A percentile compares a stretch with the other conserved stretches of the same genome.
These are phyloP conservation scores for Boletus eberwhitei DNA, from an alignment of 768 basidiomycete genomes.

Conservation along the genomic window DNA sequence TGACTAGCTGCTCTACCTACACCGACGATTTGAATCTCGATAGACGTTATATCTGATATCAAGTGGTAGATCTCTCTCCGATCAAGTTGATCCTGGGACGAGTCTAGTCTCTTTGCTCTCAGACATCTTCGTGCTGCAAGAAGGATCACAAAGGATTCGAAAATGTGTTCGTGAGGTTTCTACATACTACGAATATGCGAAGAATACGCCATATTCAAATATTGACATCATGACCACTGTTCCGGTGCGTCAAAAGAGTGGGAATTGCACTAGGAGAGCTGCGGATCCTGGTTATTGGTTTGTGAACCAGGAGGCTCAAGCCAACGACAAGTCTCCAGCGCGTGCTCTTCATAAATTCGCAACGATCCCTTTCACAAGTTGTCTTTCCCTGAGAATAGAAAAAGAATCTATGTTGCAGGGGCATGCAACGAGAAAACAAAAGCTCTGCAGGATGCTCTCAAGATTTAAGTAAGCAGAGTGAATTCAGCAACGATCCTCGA, in stretches of 20 bases:
- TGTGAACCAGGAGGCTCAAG: background rate
- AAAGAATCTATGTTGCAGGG: no score
- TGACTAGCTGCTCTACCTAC: background rate
- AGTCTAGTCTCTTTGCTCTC: background rate
- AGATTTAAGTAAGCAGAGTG: background rate
- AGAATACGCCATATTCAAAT: background rate
- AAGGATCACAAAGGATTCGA: background rate
- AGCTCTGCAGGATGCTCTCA: background rate
- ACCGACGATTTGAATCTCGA: background rate
- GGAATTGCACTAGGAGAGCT: background rate
- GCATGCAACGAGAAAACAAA: background rate
- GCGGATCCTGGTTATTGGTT: background rate
- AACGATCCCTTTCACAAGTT: background rate
- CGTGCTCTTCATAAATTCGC: background rate
- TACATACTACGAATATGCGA: no score
- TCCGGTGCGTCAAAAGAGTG: background rate
- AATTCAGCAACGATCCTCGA: no score
- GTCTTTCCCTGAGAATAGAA: background rate
- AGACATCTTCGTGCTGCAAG: background rate
- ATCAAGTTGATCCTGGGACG: background rate
- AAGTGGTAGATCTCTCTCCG: background rate
- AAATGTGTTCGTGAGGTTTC: background rate
- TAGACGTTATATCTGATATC: background rate
- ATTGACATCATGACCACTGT: background rate
- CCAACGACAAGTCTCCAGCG: background rate